Base-by-base conservation (phyloP, 2,329 filamentous ascomycete genomes). In the Colletotrichum shisoi region DNA sequence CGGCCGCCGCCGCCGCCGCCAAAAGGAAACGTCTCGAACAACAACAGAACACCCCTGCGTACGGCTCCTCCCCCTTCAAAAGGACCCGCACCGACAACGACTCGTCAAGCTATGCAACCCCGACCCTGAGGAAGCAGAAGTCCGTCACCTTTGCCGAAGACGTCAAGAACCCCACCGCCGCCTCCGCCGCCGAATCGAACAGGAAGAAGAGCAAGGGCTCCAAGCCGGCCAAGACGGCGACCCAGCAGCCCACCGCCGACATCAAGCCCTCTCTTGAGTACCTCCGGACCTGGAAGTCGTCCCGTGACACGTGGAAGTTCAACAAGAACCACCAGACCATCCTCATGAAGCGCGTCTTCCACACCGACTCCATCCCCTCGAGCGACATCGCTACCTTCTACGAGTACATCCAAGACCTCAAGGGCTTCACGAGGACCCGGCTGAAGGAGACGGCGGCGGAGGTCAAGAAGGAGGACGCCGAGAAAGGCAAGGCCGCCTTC, bases 251-350 rank as follows among this genome's bases (percentile, higher is more conserved):
- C 48, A 60, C 70, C 45, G 68, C 73, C 57, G 83, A 86, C 69
- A 79, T 89, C 62, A 83, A 86, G 53, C 85, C 89, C 15, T 89
- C 93, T 65, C 83, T 96, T 17, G 83, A 87, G 60, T 97, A 97
- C 76, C 85, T 97, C 51, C 84, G 84, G 53, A 87, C 89, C 75
- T 97, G 93, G 84, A 84, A 91, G 78, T 85, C 84, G 62, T 85
- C 88, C 68, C 88, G 88, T 65, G 81, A 84, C 11, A 83, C 83
- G 72, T 98, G 94, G 94, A 97, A 97, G 78, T 98, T 97, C 82
- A 96, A 96, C 82, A 97, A 97, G 81, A 94, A 93, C 72, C 88
- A 93, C 75, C 94, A 97, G 78, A 92, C 89, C 61, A 87, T 92
- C 72, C 83, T 97, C 13, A 86, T 97, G 75, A 94, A 95, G 77